These are phyloP conservation scores for Sanghuangporus baumii DNA, from an alignment of 1,284 basidiomycete genomes.

Conservation along the genomic window DNA sequence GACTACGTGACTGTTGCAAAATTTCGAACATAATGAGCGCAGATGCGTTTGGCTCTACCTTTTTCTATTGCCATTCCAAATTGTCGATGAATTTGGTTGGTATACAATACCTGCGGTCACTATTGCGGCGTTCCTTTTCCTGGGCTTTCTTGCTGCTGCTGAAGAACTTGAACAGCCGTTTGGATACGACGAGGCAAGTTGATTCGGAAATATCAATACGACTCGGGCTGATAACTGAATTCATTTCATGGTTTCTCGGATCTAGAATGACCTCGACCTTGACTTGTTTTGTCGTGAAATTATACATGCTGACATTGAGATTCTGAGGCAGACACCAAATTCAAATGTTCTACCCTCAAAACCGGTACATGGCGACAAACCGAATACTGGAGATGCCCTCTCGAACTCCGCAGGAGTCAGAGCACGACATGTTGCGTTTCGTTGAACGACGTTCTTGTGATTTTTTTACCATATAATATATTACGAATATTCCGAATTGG, in stretches of 20 bases:
- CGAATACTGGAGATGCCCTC: too few species aligned
- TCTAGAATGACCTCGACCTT: constrained; percentile 57
- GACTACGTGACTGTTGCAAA: neutral
- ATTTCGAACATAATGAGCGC: constrained; percentile 2
- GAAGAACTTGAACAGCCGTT: constrained; percentile 69
- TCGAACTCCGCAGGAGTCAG: too few species aligned
- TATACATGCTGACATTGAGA: constrained; percentile 45
- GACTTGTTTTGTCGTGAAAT: constrained; percentile 54
- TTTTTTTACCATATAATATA: too few species aligned
- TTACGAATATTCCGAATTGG: too few species aligned
- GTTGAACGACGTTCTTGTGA: too few species aligned
- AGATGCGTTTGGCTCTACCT: constrained; percentile 66
- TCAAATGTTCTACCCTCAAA: constrained; percentile 38
- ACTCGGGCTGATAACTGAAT: neutral
- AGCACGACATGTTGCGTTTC: too few species aligned
- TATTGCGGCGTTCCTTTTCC: constrained; percentile 60
- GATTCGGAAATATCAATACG: neutral
- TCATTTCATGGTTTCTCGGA: neutral
- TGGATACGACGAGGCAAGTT: constrained; percentile 51
- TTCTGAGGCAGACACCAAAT: constrained; percentile 40
- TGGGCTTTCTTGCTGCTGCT: constrained; percentile 59
- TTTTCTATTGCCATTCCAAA: constrained; percentile 64
- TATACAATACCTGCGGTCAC: constrained; percentile 54
- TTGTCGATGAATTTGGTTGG: constrained; percentile 51
- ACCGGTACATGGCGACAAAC: neutral